These are phyloP conservation scores for Coniferiporia sulphurascens DNA, from an alignment of 1,284 basidiomycete genomes.

Conservation along the genomic window DNA sequence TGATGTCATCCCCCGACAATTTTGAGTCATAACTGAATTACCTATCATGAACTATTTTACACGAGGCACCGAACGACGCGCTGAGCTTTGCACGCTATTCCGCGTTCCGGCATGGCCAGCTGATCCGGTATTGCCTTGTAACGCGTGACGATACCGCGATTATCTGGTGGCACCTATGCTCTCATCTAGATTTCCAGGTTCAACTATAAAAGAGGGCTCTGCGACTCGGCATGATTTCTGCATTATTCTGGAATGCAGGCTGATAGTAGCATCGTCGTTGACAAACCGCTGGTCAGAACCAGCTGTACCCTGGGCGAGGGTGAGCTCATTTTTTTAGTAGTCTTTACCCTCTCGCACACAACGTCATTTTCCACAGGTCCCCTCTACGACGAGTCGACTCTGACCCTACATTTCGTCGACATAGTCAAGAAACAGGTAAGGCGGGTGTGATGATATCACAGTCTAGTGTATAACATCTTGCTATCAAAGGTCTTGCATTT, in stretches of 20 bases:
- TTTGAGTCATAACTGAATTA: background rate
- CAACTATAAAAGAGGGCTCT: conserved; percentile 4
- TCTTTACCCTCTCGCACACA: conserved; percentile 9
- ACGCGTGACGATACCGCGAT: background rate
- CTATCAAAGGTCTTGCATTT: conserved; percentile 48
- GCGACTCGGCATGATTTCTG: background rate
- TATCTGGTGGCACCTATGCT: background rate
- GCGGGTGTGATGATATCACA: background rate
- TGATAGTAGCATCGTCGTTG: conserved; percentile 25
- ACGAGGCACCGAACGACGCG: background rate
- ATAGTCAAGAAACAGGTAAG: conserved; percentile 52
- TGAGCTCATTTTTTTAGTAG: conserved; percentile 24
- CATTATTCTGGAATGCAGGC: conserved; percentile 4
- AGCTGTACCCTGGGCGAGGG: conserved; percentile 66
- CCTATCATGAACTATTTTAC: background rate
- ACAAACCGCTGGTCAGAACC: conserved; percentile 47
- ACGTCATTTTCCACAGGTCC: conserved; percentile 41
- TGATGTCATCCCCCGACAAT: conserved; percentile 12
- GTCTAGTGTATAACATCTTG: background rate
- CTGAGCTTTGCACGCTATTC: background rate
- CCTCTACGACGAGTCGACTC: conserved; percentile 50
- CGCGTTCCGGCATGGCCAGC: background rate
- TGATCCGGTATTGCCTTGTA: background rate
- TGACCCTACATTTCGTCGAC: conserved; percentile 61
- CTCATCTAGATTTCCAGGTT: background rate